These are phyloP conservation scores for Colletotrichum tropicale DNA, from an alignment of 2,329 filamentous ascomycete species.

Conservation along the genomic window DNA sequence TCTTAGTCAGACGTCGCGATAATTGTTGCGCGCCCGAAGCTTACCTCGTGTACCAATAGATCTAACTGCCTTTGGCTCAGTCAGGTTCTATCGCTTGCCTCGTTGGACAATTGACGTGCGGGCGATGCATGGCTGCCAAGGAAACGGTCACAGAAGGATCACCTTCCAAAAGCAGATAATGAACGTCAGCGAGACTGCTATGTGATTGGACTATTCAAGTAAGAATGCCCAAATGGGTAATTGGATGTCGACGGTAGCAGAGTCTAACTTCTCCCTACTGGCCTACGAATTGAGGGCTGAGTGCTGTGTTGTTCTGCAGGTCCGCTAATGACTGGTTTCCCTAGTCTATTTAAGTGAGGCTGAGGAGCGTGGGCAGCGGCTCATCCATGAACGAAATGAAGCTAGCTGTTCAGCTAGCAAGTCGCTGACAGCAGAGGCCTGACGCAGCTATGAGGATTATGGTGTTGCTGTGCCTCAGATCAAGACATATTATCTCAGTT, in stretches of 20 bases:
- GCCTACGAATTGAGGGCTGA: neutral
- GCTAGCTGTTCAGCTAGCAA: neutral
- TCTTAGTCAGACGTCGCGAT: neutral
- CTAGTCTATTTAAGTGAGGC: neutral
- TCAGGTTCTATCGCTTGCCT: neutral
- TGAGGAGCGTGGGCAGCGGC: neutral
- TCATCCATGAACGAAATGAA: neutral
- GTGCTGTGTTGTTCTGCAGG: neutral
- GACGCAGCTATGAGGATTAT: neutral
- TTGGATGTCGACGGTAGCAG: neutral
- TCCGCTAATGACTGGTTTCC: neutral
- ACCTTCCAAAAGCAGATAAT: neutral
- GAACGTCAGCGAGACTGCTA: neutral
- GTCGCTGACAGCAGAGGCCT: neutral
- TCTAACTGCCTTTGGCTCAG: neutral
- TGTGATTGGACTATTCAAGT: neutral
- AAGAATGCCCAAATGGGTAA: neutral
- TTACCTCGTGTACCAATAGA: neutral
- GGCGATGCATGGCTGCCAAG: neutral
- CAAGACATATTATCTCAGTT: neutral
- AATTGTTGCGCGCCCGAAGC: neutral
- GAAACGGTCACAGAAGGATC: neutral
- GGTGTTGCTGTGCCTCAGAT: neutral
- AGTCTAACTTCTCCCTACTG: neutral
- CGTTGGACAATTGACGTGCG: neutral